phyloP scores from a whole-genome alignment of 495 filamentous ascomycete genomes.

The Penicillium goetzii region DNA sequence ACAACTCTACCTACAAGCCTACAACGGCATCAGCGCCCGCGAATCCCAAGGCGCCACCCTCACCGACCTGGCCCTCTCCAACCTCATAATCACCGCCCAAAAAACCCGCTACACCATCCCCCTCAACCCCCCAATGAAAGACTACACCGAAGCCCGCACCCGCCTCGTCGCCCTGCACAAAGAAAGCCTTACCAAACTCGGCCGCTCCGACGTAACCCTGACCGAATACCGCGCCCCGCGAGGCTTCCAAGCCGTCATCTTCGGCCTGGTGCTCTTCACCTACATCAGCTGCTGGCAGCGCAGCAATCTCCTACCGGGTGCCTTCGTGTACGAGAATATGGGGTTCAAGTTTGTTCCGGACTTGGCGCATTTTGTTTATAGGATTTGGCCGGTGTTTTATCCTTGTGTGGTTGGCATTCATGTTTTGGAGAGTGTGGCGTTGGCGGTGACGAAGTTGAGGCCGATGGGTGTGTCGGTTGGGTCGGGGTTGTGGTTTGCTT shows the following conservation, averaged over 20 bases:
- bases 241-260: slow-evolving; percentile 42
- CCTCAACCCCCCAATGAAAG: slow-evolving; percentile 63
- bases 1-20: slow-evolving; percentile 66
- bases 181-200: slow-evolving; percentile 56
- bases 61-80: slow-evolving; percentile 60
- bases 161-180: slow-evolving; percentile 71
- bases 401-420: slow-evolving; percentile 56
- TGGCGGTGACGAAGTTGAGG: slow-evolving; percentile 54
- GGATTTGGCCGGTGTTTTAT: slow-evolving; percentile 51
- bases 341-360: slow-evolving; percentile 48
- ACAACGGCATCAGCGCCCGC: slow-evolving; percentile 50
- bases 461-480: slow-evolving; percentile 59
- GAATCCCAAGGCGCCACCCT: slow-evolving; percentile 56
- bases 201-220: slow-evolving; percentile 58
- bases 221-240: slow-evolving; percentile 57
- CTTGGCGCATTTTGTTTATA: slow-evolving; percentile 56
- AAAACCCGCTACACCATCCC: slow-evolving; percentile 59
- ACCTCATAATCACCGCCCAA: slow-evolving; percentile 55
- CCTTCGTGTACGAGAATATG: slow-evolving; percentile 52
- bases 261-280: slow-evolving; percentile 48
- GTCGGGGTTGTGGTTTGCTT: slow-evolving; percentile 62
- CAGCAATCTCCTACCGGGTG: slow-evolving; percentile 59
- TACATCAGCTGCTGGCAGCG: slow-evolving; percentile 50
- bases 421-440: slow-evolving; percentile 51
- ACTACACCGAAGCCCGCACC: slow-evolving; percentile 61